These are phyloP conservation scores for Amanita muscaria DNA, from an alignment of 768 basidiomycete genomes.

Conservation along the genomic window DNA sequence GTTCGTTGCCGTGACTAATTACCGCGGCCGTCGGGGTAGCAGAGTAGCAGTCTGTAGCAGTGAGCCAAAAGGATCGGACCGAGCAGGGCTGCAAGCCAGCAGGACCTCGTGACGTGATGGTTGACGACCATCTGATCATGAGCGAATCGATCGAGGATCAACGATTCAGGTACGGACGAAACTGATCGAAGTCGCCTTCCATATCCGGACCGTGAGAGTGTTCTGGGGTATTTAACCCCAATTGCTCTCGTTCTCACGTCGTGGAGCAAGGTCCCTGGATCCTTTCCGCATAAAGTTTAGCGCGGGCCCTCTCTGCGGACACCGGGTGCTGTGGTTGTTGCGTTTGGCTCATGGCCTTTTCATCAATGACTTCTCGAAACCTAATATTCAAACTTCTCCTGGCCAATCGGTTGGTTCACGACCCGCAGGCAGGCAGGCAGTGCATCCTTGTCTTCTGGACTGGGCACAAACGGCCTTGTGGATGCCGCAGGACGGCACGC, in stretches of 20 bases:
- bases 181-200: slow-evolving; percentile 7
- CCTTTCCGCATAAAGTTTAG: neutral
- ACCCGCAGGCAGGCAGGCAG: too few relatives aligned
- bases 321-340: too few relatives aligned
- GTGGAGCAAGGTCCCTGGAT: slow-evolving; percentile 3
- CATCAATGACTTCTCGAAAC: too few relatives aligned
- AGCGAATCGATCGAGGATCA: slow-evolving; percentile 10
- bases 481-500: neutral
- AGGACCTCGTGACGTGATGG: slow-evolving; percentile 2
- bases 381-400: too few relatives aligned
- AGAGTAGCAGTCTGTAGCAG: neutral
- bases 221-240: slow-evolving; percentile 7
- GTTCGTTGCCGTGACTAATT: neutral
- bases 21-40: slow-evolving; percentile 1
- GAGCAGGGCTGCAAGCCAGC: neutral
- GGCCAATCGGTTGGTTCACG: too few relatives aligned
- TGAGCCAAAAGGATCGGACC: slow-evolving; percentile 3
- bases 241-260: neutral
- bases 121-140: neutral
- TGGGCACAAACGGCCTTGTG: too few relatives aligned
- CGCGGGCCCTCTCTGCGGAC: neutral
- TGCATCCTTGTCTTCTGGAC: too few relatives aligned
- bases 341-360: too few relatives aligned
- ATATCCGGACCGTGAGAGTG: slow-evolving; percentile 1
- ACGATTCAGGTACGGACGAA: slow-evolving; percentile 4